A percentile compares a stretch with the other conserved stretches of the same genome.
Conservation (phyloP, 1,139 yeast species). For the Sugiyamaella castrensis region DNA sequence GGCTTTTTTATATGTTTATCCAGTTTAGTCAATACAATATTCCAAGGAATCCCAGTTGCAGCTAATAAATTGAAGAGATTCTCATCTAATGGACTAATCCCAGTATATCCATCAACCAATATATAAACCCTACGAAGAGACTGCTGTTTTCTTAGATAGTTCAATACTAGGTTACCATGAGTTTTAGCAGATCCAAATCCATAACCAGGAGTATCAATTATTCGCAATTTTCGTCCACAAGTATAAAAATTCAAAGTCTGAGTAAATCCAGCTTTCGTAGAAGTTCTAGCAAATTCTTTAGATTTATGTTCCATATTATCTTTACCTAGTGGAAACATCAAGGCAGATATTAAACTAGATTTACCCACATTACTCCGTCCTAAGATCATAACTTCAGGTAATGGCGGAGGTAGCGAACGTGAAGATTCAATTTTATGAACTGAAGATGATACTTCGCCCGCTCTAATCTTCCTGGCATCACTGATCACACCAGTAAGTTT, state of each 20-base stretch:
- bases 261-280: constrained; percentile 69
- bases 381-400: constrained; percentile 57
- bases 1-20: constrained; percentile 43
- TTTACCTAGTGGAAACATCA: constrained; percentile 34
- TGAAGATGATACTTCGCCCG: background rate
- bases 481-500: constrained; percentile 8
- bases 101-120: constrained; percentile 56
- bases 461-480: background rate
- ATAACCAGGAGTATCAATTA: constrained; percentile 87
- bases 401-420: constrained; percentile 31
- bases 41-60: constrained; percentile 62
- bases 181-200: constrained; percentile 60
- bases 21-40: constrained; percentile 70
- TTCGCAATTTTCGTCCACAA: constrained; percentile 56
- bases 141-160: constrained; percentile 54
- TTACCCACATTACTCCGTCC: constrained; percentile 88
- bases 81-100: constrained; percentile 55
- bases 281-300: constrained; percentile 51
- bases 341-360: constrained; percentile 64
- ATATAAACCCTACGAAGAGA: constrained; percentile 58
- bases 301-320: constrained; percentile 37
- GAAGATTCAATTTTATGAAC: constrained; percentile 32
- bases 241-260: constrained; percentile 72
- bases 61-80: constrained; percentile 51
- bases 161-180: constrained; percentile 68